Percentiles rank a stretch among this genome's conserved stretches.
phyloP scores from a whole-genome alignment of 345 rosid genomes.

The Durio zibethinus region DNA sequence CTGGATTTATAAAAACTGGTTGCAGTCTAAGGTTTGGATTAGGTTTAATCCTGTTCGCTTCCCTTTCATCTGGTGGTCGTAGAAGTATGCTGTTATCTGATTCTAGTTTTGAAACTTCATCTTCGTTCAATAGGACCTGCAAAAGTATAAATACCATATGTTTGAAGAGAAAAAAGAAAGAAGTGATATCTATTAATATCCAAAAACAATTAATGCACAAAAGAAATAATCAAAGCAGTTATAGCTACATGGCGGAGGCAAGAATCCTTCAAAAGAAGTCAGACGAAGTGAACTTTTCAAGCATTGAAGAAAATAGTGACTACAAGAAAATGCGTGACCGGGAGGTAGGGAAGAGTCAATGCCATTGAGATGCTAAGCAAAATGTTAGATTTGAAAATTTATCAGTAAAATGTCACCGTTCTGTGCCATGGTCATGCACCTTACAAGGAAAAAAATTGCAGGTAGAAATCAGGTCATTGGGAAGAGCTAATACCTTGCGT shows the following conservation, averaged over 20 bases:
- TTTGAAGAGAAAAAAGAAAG: neutral
- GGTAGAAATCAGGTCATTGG: neutral
- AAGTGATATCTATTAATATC: neutral
- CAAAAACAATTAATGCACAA: neutral
- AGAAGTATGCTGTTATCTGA: conserved; percentile 55
- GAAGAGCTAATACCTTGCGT: conserved; percentile 64
- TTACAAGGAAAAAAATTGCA: neutral
- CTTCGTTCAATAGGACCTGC: conserved; percentile 80
- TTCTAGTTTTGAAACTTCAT: conserved; percentile 63
- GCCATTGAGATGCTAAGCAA: neutral
- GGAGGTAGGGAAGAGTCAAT: neutral
- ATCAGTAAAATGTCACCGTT: neutral
- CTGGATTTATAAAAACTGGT: conserved; percentile 76
- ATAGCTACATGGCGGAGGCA: neutral
- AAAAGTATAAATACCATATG: neutral
- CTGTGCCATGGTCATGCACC: neutral
- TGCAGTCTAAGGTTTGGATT: conserved; percentile 61
- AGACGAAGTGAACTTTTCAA: neutral
- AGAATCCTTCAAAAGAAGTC: neutral
- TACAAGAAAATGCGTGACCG: neutral
- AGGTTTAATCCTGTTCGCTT: conserved; percentile 70
- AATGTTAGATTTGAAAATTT: neutral
- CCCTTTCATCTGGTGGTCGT: conserved; percentile 54
- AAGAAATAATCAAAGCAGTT: neutral
- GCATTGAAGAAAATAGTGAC: neutral